phyloP scores from a whole-genome alignment of 2,329 filamentous ascomycete genomes.

The Pseudopithomyces chartarum region DNA sequence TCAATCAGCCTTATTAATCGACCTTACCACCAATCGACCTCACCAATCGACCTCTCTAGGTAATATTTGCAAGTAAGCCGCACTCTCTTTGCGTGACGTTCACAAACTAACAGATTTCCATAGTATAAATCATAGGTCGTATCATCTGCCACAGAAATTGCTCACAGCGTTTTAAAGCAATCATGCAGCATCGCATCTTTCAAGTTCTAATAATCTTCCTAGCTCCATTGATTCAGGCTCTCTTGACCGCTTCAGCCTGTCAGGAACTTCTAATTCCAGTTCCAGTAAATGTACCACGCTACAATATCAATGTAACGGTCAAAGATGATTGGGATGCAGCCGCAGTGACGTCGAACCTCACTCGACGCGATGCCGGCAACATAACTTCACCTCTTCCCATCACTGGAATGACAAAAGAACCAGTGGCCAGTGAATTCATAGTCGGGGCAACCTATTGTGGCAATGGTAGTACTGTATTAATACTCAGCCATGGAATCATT shows the following conservation, averaged over 20 bases:
- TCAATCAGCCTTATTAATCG: no score
- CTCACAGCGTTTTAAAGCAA: neutral
- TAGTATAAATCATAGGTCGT: neutral
- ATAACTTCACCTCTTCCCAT: slow-evolving; percentile 1
- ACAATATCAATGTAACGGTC: neutral
- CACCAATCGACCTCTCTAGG: no score
- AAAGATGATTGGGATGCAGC: slow-evolving; percentile 4
- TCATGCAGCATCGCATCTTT: neutral
- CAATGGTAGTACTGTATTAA: neutral
- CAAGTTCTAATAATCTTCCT: neutral
- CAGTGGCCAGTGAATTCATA: neutral
- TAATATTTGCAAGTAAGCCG: no score
- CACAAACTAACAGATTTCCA: no score
- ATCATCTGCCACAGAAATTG: neutral
- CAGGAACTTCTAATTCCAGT: neutral
- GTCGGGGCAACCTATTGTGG: neutral
- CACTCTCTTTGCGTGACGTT: no score
- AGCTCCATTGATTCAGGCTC: neutral
- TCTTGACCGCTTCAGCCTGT: neutral
- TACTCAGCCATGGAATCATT: neutral
- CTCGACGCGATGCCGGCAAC: slow-evolving; percentile 2
- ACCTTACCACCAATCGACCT: no score
- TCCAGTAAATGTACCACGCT: neutral
- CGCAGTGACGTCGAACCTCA: neutral
- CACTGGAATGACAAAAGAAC: neutral